Conservation (phyloP, 108 stramenopile genomes). For the Mediolabrus comicus region DNA sequence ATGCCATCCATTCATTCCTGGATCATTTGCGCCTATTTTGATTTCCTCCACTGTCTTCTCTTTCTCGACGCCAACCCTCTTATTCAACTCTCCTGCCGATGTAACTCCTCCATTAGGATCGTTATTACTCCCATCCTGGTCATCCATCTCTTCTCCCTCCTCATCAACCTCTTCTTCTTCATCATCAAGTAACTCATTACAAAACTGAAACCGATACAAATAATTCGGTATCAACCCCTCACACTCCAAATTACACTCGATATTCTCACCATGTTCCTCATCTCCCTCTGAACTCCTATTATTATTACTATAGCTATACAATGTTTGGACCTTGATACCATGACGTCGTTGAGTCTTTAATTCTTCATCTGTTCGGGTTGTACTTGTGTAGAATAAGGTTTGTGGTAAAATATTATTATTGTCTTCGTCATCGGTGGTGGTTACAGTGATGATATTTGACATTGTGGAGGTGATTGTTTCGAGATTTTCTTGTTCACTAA, state of each 20-base stretch:
- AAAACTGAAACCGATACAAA: not conserved
- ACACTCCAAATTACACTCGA: not conserved
- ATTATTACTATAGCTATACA: not conserved
- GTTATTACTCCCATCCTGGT: not conserved
- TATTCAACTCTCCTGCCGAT: not conserved
- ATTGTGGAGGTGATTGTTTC: too few species aligned
- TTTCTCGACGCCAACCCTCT: not conserved
- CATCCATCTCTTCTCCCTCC: not conserved
- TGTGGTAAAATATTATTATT: not conserved
- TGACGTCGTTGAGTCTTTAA: not conserved
- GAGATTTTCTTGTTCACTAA: too few species aligned
- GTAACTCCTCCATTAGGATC: not conserved
- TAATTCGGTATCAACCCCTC: not conserved
- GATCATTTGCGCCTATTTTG: not conserved
- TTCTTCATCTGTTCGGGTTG: not conserved
- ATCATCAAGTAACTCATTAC: not conserved
- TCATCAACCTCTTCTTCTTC: not conserved
- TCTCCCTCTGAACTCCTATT: not conserved
- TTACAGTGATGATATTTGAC: too few species aligned
- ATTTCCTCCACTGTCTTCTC: not conserved
- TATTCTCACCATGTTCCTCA: not conserved
- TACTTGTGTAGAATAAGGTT: not conserved
- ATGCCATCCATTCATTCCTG: slow-evolving; percentile 42
- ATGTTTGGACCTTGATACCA: not conserved
- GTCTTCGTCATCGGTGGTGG: not conserved